A percentile compares a stretch with the other conserved stretches of the same genome.
Evolutionary conservation across 1,284 basidiomycete species (phyloP).

Genomic region (Phellinidium pouzarii): DNA sequence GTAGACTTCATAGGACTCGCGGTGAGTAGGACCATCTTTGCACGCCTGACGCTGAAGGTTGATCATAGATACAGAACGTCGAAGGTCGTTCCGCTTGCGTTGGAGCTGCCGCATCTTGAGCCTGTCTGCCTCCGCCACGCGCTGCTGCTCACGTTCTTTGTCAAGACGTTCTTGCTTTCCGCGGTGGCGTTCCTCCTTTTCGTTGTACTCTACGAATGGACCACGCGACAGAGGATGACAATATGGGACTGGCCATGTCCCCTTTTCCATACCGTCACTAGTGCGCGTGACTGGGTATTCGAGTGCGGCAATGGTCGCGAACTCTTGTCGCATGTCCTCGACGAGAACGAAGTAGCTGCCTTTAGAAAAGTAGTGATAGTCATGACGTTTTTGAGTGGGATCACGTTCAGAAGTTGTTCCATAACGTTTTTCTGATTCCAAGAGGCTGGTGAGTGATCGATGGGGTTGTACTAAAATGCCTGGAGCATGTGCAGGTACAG

Average conservation of each 20-base stretch:
- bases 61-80: slow-evolving; percentile 73
- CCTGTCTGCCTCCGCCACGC: slow-evolving; percentile 29
- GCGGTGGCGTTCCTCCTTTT: slow-evolving; percentile 59
- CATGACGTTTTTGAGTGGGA: slow-evolving; percentile 78
- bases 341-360: slow-evolving; percentile 80
- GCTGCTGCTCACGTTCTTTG: slow-evolving; percentile 41
- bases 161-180: slow-evolving; percentile 51
- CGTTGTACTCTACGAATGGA: slow-evolving; percentile 68
- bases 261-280: slow-evolving; percentile 43
- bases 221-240: slow-evolving; percentile 66
- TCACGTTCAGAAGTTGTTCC: slow-evolving; percentile 88
- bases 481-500: slow-evolving; percentile 30
- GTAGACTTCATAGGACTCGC: slow-evolving; percentile 42
- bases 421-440: slow-evolving; percentile 83
- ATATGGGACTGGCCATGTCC: slow-evolving; percentile 64
- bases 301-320: slow-evolving; percentile 61
- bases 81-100: slow-evolving; percentile 52
- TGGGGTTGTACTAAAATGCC: background rate
- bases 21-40: slow-evolving; percentile 26
- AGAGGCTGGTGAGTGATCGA: slow-evolving; percentile 54
- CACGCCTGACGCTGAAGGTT: slow-evolving; percentile 55
- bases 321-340: slow-evolving; percentile 81
- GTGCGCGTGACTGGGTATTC: slow-evolving; percentile 55
- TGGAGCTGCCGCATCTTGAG: slow-evolving; percentile 34
- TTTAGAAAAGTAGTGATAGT: slow-evolving; percentile 85